Evolutionary conservation across 768 basidiomycete genomes (phyloP).

Genomic region (Tylopilus balloui): DNA sequence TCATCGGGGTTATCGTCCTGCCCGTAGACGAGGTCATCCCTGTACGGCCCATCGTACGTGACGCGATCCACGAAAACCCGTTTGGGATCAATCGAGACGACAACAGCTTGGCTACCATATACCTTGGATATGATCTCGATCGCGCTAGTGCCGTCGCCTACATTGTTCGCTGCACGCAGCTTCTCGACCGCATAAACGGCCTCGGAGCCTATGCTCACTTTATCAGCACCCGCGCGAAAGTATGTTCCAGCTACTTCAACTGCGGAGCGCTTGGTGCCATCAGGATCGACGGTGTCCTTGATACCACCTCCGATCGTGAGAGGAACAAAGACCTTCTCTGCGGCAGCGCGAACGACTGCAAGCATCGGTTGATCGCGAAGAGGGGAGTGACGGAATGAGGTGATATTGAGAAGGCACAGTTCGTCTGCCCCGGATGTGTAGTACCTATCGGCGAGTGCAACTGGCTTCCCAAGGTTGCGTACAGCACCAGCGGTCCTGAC

Average conservation of each 20-base stretch:
- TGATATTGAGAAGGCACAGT: constrained; percentile 97
- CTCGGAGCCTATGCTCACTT: constrained; percentile 96
- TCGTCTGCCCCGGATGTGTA: constrained; percentile 90
- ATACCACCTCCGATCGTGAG: constrained; percentile 98
- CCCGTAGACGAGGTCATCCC: constrained; percentile 52
- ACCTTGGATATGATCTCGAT: constrained; percentile 88
- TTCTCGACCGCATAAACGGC: constrained; percentile 93
- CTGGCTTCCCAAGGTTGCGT: constrained; percentile 96
- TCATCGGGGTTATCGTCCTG: constrained; percentile 47
- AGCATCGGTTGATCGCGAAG: constrained; percentile 98
- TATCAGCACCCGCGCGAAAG: constrained; percentile 97
- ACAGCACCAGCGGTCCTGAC: constrained; percentile 67
- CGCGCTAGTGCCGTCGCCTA: constrained; percentile 69
- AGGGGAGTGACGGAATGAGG: constrained; percentile 96
- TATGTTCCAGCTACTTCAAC: constrained; percentile 94
- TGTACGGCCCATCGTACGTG: constrained; percentile 65
- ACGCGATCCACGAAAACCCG: constrained; percentile 70
- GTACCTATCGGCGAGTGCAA: constrained; percentile 84
- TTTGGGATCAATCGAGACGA: constrained; percentile 94
- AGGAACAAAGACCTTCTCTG: constrained; percentile 91
- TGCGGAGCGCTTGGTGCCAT: constrained; percentile 81
- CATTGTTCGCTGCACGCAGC: constrained; percentile 47
- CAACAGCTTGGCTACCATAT: constrained; percentile 96
- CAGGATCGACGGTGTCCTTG: constrained; percentile 92
- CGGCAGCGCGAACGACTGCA: constrained; percentile 86